Evolutionary conservation across 1,139 yeast genomes (phyloP), one percentile per base, ranked within the genome.

Genomic region (Magnusiomyces fungicola): DNA sequence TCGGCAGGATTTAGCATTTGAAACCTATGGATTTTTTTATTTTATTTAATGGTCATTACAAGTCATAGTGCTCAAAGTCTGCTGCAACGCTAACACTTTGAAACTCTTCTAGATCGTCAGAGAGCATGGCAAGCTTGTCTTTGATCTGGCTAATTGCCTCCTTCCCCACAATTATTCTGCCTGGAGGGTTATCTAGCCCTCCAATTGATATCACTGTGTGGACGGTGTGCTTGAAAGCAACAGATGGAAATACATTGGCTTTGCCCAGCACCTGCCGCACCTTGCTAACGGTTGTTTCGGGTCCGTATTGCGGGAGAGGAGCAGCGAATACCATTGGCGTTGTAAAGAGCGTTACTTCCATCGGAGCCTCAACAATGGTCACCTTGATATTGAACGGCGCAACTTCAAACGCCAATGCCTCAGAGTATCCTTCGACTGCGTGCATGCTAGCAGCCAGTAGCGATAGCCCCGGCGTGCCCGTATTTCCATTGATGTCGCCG

Each of bases 351-450:
- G 61, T 57, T 14, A 63, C 62, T 46, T 65, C 68, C 23, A 59
- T 50, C 10, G 65, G 58, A 9, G 62, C 53, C 50, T 64, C 60
- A n/a, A 66, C 66, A 9, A 66, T 52, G 1, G 69, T 61, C 25
- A 63, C 58, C 41, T 61, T 63, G 42, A 66, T 53, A 33, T 62
- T 58, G 45, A 56, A 55, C 3, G 62, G 58, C 4, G 62, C 61
- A 2, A 64, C 56, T 38, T 62, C 61, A 45, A 64, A 50, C 2
- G 68, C 67, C n/a, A 66, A 54, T 3, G 64, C 59, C 51, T 66
- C 69, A 6, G 58, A 53, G 48, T 64, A 66, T 22, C 69, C 69
- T 49, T 66, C 69, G 16, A 66, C 53, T 3, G 68, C 69, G 43
- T 64, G 64, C 48, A 58, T 55, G 6, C 67, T 64, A 4, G 67